Evolutionary conservation across 2,329 filamentous ascomycete genomes (phyloP).

Genomic region (Chrysoporthe puriensis): DNA sequence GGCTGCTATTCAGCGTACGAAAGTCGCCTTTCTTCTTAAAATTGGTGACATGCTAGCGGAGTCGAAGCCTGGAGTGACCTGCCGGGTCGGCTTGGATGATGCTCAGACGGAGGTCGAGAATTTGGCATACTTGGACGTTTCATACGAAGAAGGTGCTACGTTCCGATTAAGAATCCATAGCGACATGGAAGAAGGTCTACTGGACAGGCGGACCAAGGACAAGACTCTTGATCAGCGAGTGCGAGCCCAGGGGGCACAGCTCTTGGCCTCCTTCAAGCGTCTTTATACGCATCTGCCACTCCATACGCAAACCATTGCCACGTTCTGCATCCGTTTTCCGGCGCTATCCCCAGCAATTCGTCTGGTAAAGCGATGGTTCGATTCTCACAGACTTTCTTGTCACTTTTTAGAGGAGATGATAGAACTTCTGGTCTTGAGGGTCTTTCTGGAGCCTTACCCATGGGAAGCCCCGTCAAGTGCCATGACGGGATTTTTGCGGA

Average conservation of each 20-base stretch:
- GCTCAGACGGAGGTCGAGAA: conserved; percentile 70
- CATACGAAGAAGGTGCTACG: conserved; percentile 69
- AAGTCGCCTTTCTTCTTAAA: conserved; percentile 84
- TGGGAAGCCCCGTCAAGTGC: conserved; percentile 78
- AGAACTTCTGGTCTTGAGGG: conserved; percentile 78
- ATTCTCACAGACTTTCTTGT: conserved; percentile 74
- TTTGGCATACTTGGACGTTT: conserved; percentile 79
- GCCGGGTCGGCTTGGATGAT: conserved; percentile 82
- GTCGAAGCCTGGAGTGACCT: conserved; percentile 59
- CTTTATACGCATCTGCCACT: conserved; percentile 73
- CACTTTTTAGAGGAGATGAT: conserved; percentile 82
- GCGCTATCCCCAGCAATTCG: conserved; percentile 82
- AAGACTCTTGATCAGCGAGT: conserved; percentile 66
- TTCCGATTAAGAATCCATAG: conserved; percentile 90
- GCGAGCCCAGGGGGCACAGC: conserved; percentile 70
- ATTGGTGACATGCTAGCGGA: conserved; percentile 72
- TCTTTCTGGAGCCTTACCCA: conserved; percentile 81
- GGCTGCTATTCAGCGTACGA: conserved; percentile 88
- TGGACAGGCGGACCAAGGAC: conserved; percentile 79
- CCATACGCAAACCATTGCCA: conserved; percentile 80
- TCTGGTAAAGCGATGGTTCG: conserved; percentile 88
- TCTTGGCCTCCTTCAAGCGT: conserved; percentile 72
- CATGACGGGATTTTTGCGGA: conserved; percentile 79
- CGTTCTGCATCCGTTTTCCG: conserved; percentile 78
- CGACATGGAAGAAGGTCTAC: conserved; percentile 80